Conservation (phyloP, 768 basidiomycete species). For the Kondoa malvinella region DNA sequence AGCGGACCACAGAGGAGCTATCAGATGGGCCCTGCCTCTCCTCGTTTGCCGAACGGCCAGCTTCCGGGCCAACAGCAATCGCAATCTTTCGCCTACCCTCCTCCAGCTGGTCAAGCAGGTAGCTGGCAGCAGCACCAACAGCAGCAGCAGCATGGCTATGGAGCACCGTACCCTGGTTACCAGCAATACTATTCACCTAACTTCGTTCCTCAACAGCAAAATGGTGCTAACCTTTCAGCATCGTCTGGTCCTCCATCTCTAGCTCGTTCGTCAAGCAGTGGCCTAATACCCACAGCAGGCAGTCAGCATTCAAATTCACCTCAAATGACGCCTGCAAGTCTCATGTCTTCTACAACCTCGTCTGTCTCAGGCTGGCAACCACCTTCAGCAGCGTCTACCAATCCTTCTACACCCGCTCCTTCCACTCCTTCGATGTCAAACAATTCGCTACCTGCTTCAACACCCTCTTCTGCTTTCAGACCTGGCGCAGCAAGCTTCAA, state of each 20-base stretch:
- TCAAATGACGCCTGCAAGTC: slow-evolving; percentile 7
- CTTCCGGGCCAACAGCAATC: not conserved
- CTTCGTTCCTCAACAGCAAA: slow-evolving; percentile 2
- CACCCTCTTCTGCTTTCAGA: slow-evolving; percentile 9
- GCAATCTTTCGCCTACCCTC: slow-evolving; percentile 10
- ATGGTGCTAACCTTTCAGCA: no score
- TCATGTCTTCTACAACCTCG: slow-evolving; percentile 1
- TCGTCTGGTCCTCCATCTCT: not conserved
- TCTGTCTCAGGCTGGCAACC: not conserved
- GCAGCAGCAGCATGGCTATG: slow-evolving; percentile 1
- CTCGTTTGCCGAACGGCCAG: not conserved
- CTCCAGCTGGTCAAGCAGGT: not conserved
- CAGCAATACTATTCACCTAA: not conserved
- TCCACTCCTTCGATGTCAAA: slow-evolving; percentile 8
- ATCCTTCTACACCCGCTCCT: slow-evolving; percentile 2
- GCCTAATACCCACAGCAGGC: not conserved
- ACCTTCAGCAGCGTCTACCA: not conserved
- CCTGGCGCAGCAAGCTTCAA: slow-evolving; percentile 7
- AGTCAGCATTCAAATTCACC: not conserved
- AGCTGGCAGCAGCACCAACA: not conserved
- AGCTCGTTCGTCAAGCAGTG: not conserved
- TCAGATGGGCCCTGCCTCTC: not conserved
- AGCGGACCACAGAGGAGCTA: not conserved
- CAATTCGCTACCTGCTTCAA: slow-evolving; percentile 3
- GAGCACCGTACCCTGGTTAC: not conserved